Evolutionary conservation across 345 rosid genomes (phyloP), one percentile per base, ranked within the genome.

Genomic region (Clausena lansium): DNA sequence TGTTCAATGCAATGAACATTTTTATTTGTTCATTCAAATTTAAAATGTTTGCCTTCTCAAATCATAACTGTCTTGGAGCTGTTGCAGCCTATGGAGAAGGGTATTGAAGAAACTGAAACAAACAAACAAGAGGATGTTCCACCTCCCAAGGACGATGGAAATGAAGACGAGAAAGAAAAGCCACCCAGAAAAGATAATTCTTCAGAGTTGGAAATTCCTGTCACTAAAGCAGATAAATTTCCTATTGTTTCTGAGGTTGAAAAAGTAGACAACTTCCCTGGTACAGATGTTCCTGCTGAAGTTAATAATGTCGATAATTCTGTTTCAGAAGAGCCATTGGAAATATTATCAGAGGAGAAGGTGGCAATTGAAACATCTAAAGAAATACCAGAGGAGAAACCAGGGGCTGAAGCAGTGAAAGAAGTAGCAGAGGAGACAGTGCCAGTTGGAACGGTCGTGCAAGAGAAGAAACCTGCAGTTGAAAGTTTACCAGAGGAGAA

Each of bases 41-140:
- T 13, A n/a, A 36, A 9, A 20, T 9, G 45, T 4, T 35, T 66
- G 70, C 19, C 55, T 25, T 63, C 61, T 57, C 24, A 45, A 38
- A 5, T 27, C 27, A n/a, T 77, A 25, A 57, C 17, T 35, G 20
- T 32, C 24, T 76, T 63, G 57, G 32, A 61, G 54, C 66, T 72
- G 27, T 59, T 76, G 70, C 76, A 81, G 84, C 36, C 45, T 4
- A 45, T 58, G 33, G 84, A 72, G 74, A 76, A 77, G 71, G 81
- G 52, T 15, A 41, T 11, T 65, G 79, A 81, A 76, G 81, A 81
- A 73, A 61, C 55, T 70, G 50, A 58, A 78, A 25, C 71, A 36
- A 47, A 27, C 30, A 76, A 54, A 45, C 64, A 72, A 74, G 82
- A 81, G 35, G 80, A 66, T 17, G 62, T 76, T 75, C 58, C 64